These are phyloP conservation scores for Picochlorum sp. DNA, from an alignment of 139 green algal genomes.

Conservation along the genomic window DNA sequence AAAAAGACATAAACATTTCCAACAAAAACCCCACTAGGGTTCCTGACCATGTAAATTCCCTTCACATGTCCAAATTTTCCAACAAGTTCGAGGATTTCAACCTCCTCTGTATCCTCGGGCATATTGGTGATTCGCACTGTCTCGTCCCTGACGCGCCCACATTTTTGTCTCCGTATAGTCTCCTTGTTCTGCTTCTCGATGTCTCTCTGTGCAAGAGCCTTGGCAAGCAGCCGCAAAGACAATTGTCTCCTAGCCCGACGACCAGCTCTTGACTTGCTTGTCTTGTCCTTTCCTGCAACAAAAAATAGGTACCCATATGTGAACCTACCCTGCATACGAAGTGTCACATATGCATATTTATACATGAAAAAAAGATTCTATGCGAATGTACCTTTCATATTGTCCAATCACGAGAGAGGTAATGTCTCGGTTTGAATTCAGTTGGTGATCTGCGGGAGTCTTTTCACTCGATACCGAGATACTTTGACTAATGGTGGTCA, in stretches of 20 bases:
- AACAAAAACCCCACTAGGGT: constrained; percentile 81
- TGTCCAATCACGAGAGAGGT: too few species aligned
- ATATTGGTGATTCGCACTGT: constrained; percentile 93
- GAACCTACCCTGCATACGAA: too few species aligned
- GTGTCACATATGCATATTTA: too few species aligned
- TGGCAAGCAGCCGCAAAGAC: neutral
- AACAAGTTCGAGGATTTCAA: constrained; percentile 91
- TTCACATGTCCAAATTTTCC: constrained; percentile 84
- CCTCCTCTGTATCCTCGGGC: constrained; percentile 86
- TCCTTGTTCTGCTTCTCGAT: constrained; percentile 32
- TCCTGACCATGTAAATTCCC: constrained; percentile 88
- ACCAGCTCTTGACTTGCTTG: neutral
- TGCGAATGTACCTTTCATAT: too few species aligned
- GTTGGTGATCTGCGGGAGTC: too few species aligned
- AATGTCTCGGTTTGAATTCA: too few species aligned
- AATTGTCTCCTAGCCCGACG: neutral
- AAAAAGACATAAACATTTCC: constrained; percentile 99
- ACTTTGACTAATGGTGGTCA: too few species aligned
- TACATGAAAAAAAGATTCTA: too few species aligned
- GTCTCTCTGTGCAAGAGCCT: too few species aligned
- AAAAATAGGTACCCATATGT: too few species aligned
- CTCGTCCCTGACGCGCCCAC: constrained; percentile 62
- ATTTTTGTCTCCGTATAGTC: constrained; percentile 27
- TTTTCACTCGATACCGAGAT: too few species aligned
- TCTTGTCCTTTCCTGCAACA: too few species aligned